phyloP scores from a whole-genome alignment of 352 stramenopile genomes.

The Phytopythium boreale region DNA sequence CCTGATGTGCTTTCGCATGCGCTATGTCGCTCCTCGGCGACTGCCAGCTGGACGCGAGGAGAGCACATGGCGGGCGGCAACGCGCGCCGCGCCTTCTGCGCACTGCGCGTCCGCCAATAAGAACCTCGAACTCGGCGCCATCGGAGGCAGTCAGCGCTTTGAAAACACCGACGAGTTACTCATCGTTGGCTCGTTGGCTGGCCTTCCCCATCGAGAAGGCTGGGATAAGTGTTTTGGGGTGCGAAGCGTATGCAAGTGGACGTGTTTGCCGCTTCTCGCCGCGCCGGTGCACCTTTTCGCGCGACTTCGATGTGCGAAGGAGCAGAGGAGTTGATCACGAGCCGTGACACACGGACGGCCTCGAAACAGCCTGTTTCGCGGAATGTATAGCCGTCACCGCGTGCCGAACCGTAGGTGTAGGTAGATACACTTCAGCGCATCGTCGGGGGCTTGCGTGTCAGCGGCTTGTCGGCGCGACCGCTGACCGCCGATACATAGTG shows the following conservation, averaged over 20 bases:
- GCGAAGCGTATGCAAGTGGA: background rate
- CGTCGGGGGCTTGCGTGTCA: slow-evolving; percentile 4
- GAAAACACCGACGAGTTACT: background rate
- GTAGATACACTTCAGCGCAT: background rate
- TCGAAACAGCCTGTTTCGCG: background rate
- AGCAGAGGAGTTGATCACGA: background rate
- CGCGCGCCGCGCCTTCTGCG: background rate
- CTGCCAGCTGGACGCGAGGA: background rate
- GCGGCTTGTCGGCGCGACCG: background rate
- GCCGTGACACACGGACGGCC: background rate
- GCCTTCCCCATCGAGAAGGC: background rate
- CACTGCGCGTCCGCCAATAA: background rate
- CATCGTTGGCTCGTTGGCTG: background rate
- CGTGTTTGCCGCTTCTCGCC: background rate
- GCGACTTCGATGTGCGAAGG: background rate
- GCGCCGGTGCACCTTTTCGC: background rate
- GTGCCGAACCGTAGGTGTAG: background rate
- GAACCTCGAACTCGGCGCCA: background rate
- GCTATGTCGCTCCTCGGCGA: no score
- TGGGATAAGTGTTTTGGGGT: background rate
- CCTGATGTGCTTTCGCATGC: no score
- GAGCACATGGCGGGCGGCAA: slow-evolving; percentile 4
- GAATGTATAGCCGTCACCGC: no score
- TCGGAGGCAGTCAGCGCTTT: background rate
- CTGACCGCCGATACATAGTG: background rate